Conservation (phyloP, 1,284 basidiomycete genomes). For the Clitocybe nebularis region DNA sequence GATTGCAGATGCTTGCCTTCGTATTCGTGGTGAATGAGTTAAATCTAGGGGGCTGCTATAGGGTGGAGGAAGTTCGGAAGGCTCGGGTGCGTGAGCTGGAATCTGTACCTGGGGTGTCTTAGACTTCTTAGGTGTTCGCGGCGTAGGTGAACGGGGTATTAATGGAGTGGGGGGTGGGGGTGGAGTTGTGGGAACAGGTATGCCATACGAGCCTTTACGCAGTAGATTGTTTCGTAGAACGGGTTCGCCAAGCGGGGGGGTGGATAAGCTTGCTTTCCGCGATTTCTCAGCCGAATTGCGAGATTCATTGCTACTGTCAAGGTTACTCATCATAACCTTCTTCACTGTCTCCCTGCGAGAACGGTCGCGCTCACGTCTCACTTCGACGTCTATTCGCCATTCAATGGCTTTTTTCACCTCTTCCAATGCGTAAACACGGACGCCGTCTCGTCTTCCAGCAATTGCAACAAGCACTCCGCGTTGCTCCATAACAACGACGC, state of each 20-base stretch:
- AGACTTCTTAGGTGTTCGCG: constrained; percentile 25
- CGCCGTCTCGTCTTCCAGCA: constrained; percentile 76
- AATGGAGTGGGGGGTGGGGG: constrained; percentile 10
- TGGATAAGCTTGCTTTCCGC: constrained; percentile 42
- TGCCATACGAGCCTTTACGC: constrained; percentile 37
- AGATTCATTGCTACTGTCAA: constrained; percentile 28
- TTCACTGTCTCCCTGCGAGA: constrained; percentile 62
- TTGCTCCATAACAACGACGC: constrained; percentile 85
- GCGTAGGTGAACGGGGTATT: constrained; percentile 31
- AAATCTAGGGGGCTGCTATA: constrained; percentile 38
- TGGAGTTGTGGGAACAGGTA: constrained; percentile 31
- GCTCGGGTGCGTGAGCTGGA: constrained; percentile 27
- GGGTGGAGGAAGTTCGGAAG: constrained; percentile 51
- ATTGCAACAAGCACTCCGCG: constrained; percentile 81
- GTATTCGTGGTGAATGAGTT: constrained; percentile 23
- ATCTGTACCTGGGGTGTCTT: constrained; percentile 21
- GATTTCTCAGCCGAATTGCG: constrained; percentile 42
- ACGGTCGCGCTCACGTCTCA: constrained; percentile 67
- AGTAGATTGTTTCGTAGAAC: constrained; percentile 27
- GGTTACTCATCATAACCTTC: constrained; percentile 33
- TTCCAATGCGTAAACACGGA: constrained; percentile 79
- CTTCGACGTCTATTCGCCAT: constrained; percentile 79
- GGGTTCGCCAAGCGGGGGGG: constrained; percentile 37
- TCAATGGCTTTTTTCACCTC: constrained; percentile 79
- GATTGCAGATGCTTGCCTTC: constrained; percentile 28